Percentiles rank a stretch among this genome's conserved stretches.
Conservation (phyloP, 345 rosid species). For the Excoecaria agallocha region DNA sequence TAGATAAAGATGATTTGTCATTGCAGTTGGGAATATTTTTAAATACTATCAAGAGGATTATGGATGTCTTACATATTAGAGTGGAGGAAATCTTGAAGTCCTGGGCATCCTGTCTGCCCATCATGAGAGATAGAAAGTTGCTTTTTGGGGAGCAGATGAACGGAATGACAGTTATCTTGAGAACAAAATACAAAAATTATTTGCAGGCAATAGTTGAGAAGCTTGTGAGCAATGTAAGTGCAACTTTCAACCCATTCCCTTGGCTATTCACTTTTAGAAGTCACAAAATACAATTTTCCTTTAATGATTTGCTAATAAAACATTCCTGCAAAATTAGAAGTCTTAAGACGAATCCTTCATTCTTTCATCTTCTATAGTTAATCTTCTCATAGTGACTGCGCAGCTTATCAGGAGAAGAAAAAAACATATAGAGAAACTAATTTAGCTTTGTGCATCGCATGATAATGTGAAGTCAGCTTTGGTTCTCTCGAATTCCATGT, state of each 20-base stretch:
- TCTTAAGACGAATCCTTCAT: not conserved
- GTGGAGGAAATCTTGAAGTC: slow-evolving; percentile 77
- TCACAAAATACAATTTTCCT: not conserved
- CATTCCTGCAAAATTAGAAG: not conserved
- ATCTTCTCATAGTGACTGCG: not conserved
- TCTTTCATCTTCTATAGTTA: not conserved
- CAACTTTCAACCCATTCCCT: not conserved
- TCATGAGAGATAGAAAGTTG: slow-evolving; percentile 66
- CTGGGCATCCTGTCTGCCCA: slow-evolving; percentile 86
- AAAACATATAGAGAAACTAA: not conserved
- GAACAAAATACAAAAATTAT: slow-evolving; percentile 91
- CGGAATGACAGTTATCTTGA: slow-evolving; percentile 75
- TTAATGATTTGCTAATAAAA: not conserved
- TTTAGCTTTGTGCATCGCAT: not conserved
- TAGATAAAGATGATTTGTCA: slow-evolving; percentile 14
- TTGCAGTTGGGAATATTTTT: slow-evolving; percentile 80
- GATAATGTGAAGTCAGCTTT: not conserved
- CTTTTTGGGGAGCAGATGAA: slow-evolving; percentile 89
- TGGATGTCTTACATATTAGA: slow-evolving; percentile 77
- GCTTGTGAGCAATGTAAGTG: slow-evolving; percentile 78
- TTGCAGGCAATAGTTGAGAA: slow-evolving; percentile 90
- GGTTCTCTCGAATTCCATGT: not conserved
- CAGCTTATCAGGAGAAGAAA: not conserved
- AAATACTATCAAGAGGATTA: slow-evolving; percentile 86
- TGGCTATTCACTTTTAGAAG: not conserved